These are phyloP conservation scores for Dysphania ambrosioides DNA, from an alignment of 148 eudicot genomes.

Conservation along the genomic window DNA sequence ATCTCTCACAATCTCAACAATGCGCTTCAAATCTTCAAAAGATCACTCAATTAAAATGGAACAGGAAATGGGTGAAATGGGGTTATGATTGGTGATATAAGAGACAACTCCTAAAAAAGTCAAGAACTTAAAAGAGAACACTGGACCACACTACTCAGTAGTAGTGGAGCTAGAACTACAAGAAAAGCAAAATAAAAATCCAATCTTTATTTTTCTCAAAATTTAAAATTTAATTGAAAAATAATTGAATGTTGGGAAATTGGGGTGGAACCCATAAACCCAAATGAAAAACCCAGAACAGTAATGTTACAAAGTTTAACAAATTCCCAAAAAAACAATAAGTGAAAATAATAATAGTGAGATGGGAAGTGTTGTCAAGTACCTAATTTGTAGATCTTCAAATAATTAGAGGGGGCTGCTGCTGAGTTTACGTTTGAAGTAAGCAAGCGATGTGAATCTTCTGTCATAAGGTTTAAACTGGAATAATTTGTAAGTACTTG, in stretches of 20 bases:
- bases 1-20: slow-evolving; percentile 8
- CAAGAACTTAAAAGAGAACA: slow-evolving; percentile 16
- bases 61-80: slow-evolving; percentile 16
- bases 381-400: slow-evolving; percentile 40
- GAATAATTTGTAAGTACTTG: background rate
- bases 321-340: background rate
- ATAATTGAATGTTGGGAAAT: background rate
- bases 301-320: background rate
- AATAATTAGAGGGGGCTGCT: slow-evolving; percentile 19
- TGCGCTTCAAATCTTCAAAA: slow-evolving; percentile 20
- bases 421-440: slow-evolving; percentile 18
- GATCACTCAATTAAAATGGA: background rate
- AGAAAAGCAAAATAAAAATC: background rate
- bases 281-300: background rate
- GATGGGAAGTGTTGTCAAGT: slow-evolving; percentile 30
- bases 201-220: background rate
- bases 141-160: slow-evolving; percentile 23
- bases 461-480: slow-evolving; percentile 11
- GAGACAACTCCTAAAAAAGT: slow-evolving; percentile 20
- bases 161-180: background rate
- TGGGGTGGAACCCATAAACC: slow-evolving; percentile 5
- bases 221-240: background rate
- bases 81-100: slow-evolving; percentile 24
- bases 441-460: slow-evolving; percentile 23
- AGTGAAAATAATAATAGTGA: background rate